phyloP scores from a whole-genome alignment of 2,329 filamentous ascomycete species.

The Juglanconis oblonga region DNA sequence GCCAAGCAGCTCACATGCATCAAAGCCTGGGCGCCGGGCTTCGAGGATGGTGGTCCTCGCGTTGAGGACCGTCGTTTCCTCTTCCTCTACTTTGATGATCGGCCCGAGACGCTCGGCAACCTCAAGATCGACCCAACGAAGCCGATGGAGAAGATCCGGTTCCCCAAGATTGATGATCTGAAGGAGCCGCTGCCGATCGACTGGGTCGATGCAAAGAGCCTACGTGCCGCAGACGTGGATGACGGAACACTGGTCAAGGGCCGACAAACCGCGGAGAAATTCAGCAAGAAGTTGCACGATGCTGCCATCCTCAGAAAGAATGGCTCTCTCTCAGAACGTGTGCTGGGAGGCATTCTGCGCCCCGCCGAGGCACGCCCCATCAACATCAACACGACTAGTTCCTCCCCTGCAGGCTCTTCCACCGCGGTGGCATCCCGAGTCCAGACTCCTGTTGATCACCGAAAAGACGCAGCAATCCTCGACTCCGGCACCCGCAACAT shows the following conservation, averaged over 20 bases:
- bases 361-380: no score
- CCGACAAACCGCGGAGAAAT: neutral
- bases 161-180: neutral
- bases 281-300: neutral
- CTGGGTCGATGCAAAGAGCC: conserved; percentile 5
- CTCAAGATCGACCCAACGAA: neutral
- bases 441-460: no score
- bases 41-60: neutral
- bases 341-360: no score
- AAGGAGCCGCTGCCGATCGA: neutral
- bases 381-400: no score
- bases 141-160: neutral
- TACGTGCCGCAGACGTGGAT: neutral
- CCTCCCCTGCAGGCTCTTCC: no score
- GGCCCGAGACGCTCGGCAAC: neutral
- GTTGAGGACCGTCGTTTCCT: neutral
- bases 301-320: no score
- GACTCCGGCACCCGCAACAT: neutral
- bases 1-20: neutral
- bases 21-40: neutral
- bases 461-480: neutral
- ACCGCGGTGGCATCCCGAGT: no score
- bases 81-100: conserved; percentile 10
- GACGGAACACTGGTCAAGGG: neutral
- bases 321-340: no score